These are phyloP conservation scores for Cryomyces antarcticus DNA, from an alignment of 495 filamentous ascomycete genomes.

Conservation along the genomic window DNA sequence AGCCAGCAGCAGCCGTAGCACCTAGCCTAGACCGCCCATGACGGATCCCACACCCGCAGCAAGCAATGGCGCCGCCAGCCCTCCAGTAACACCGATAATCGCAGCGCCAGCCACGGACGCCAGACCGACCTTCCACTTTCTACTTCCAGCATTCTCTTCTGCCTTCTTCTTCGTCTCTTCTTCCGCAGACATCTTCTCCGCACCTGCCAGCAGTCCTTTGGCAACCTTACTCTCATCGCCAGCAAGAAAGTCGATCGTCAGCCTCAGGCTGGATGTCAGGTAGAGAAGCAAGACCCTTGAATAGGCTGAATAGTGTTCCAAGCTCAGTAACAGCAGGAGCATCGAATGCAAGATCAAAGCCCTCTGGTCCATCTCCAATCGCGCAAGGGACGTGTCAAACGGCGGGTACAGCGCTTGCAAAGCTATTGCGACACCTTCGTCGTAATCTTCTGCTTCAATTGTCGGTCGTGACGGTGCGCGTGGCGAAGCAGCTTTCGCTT, in stretches of 20 bases:
- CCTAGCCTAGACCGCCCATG: slow-evolving; percentile 66
- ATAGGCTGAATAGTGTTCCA: slow-evolving; percentile 20
- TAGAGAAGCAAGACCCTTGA: slow-evolving; percentile 19
- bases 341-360: slow-evolving; percentile 18
- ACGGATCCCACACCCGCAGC: slow-evolving; percentile 67
- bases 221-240: slow-evolving; percentile 30
- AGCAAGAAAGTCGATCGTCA: slow-evolving; percentile 12
- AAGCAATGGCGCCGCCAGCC: slow-evolving; percentile 61
- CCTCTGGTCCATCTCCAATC: slow-evolving; percentile 12
- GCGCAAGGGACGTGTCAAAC: slow-evolving; percentile 8
- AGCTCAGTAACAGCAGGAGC: slow-evolving; percentile 17
- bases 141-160: slow-evolving; percentile 40
- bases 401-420: slow-evolving; percentile 16
- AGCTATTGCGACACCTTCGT: slow-evolving; percentile 8
- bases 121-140: slow-evolving; percentile 67
- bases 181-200: slow-evolving; percentile 46
- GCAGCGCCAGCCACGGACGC: slow-evolving; percentile 62
- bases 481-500: slow-evolving; percentile 1
- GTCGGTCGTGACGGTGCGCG: background rate
- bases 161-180: slow-evolving; percentile 44
- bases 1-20: slow-evolving; percentile 53
- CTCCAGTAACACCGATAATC: slow-evolving; percentile 62
- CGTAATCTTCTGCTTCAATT: slow-evolving; percentile 6
- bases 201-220: slow-evolving; percentile 48
- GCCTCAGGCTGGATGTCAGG: slow-evolving; percentile 14